These are phyloP conservation scores for Melaleuca quinquenervia DNA, from an alignment of 345 rosid species.

Conservation along the genomic window DNA sequence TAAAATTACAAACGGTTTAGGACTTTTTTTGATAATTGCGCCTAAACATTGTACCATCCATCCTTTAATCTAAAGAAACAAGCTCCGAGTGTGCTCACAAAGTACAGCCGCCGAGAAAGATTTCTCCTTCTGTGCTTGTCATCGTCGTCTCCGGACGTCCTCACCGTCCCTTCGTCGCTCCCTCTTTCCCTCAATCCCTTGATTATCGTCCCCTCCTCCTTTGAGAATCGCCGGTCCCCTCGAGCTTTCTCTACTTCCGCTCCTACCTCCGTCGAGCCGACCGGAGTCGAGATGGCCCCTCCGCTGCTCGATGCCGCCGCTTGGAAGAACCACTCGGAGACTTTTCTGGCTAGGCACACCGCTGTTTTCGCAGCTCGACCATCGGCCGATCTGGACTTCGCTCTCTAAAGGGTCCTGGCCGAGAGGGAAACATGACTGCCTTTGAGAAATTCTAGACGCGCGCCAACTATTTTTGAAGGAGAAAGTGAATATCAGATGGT, in stretches of 20 bases:
- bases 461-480: not conserved
- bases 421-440: not conserved
- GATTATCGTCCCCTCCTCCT: not conserved
- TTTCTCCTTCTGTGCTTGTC: conserved; percentile 5
- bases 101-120: not conserved
- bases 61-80: too few relatives aligned
- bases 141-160: conserved; percentile 5
- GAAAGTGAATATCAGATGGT: not conserved
- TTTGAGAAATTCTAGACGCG: not conserved
- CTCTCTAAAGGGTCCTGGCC: conserved; percentile 38
- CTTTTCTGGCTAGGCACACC: conserved; percentile 43
- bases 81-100: not conserved
- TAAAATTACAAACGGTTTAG: too few relatives aligned
- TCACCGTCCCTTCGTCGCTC: conserved; percentile 2
- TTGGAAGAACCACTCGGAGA: conserved; percentile 30
- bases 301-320: not conserved
- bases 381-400: conserved; percentile 36
- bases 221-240: not conserved
- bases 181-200: conserved; percentile 16
- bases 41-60: too few relatives aligned
- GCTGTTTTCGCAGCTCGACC: conserved; percentile 44
- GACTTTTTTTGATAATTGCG: too few relatives aligned
- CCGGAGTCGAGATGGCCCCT: not conserved
- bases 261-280: not conserved
- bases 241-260: not conserved